Evolutionary conservation across 2,329 filamentous ascomycete genomes (phyloP), one percentile per base, ranked within the genome.

Genomic region (Malbranchea cinnamomea): DNA sequence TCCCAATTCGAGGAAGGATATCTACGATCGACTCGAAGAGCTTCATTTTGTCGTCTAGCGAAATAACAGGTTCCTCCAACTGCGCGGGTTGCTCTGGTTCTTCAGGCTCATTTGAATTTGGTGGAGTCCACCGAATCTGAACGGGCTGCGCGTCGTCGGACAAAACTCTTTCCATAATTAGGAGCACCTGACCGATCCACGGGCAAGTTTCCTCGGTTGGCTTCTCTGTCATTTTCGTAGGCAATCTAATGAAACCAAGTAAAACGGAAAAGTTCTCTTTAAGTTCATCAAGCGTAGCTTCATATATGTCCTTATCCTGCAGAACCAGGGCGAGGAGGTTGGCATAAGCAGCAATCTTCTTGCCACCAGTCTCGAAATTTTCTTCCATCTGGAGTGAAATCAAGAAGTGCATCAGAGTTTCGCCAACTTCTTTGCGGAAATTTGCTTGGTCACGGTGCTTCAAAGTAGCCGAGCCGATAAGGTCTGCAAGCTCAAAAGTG

Each of bases 111-210:
- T 68, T 62, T 23, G 48, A 50, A 31, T 51, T 62, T n/a, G 65
- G 63, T 13, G 61, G 51, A n/a, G 23, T 32, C 81, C 82, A 93
- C 37, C 68, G 64, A 15, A 80, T 76, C 35, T 79, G 70, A 4
- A 68, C 62, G 3, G 85, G 84, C 40, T 87, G 75, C 44, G 82
- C 77, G 52, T 95, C 89, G 43, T 92, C 80, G 9, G 79, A 78
- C n/a, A 98, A 63, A 18, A 95, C 63, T 31, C 80, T 80, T 60
- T 99, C 89, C 28, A 95, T 67, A 28, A 98, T 79, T 10, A 95
- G 66, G 19, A 98, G 63, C 18, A 95, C 74, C 46, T 89, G 85
- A 8, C 83, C 80, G 39, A 95, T 78, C 84, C 87, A 98, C 2
- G 83, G 80, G 4, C 84, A 80, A n/a, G 83, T 63, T 35, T 89